phyloP scores from a whole-genome alignment of 2,329 filamentous ascomycete genomes.

The Cadophora luteo-olivacea region DNA sequence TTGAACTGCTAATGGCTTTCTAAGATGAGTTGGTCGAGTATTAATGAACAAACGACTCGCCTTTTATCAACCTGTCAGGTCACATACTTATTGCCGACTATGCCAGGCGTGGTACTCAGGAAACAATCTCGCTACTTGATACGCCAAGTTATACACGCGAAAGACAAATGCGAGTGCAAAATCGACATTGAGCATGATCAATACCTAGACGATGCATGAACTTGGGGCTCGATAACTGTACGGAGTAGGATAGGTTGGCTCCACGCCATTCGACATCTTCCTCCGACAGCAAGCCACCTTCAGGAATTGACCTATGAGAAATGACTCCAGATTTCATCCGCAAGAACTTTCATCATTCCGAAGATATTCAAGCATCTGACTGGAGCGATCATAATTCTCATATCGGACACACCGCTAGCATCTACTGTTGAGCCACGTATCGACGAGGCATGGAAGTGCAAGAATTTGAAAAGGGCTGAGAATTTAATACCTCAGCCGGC shows the following conservation, averaged over 20 bases:
- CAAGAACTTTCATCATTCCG: background rate
- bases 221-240: background rate
- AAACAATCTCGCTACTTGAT: background rate
- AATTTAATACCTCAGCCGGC: conserved; percentile 15
- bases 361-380: background rate
- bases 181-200: background rate
- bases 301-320: conserved; percentile 7
- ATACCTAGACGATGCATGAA: background rate
- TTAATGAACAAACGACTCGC: background rate
- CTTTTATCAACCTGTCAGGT: background rate
- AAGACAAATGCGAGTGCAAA: background rate
- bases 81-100: background rate
- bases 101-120: background rate
- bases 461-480: conserved; percentile 2
- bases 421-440: background rate
- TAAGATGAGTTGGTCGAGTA: background rate
- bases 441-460: conserved; percentile 2
- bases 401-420: conserved; percentile 7
- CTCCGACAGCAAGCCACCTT: background rate
- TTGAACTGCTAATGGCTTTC: background rate
- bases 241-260: background rate
- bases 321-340: background rate
- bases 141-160: background rate
- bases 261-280: conserved; percentile 3
- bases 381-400: background rate